A percentile compares a stretch with the other conserved stretches of the same genome.
phyloP scores from a whole-genome alignment of 495 filamentous ascomycete species.

The Trichocladium antarcticum region DNA sequence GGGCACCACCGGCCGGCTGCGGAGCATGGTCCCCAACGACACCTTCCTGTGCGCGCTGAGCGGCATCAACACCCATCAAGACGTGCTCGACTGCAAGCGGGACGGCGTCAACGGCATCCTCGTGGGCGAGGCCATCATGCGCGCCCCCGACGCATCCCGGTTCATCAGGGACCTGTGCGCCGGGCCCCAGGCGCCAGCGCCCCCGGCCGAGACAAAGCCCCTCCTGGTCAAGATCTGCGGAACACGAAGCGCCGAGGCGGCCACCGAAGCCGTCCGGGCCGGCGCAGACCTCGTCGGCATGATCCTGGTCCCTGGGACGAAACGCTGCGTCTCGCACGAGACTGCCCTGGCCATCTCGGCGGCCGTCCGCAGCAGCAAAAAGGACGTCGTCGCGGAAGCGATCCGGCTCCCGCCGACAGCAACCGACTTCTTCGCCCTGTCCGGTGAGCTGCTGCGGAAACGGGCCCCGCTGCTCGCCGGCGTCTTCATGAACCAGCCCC shows the following conservation, averaged over 20 bases:
- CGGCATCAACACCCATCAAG: conserved; percentile 82
- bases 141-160: conserved; percentile 59
- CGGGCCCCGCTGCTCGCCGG: conserved; percentile 71
- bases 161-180: conserved; percentile 79
- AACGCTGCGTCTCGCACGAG: conserved; percentile 64
- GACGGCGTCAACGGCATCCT: conserved; percentile 88
- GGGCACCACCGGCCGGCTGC: conserved; percentile 81
- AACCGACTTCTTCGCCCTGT: conserved; percentile 37
- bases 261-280: conserved; percentile 66
- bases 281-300: conserved; percentile 91
- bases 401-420: conserved; percentile 17
- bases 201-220: conserved; percentile 22
- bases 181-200: conserved; percentile 29
- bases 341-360: conserved; percentile 69
- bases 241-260: conserved; percentile 75
- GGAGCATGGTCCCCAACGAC: conserved; percentile 68
- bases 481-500: conserved; percentile 84
- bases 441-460: conserved; percentile 26
- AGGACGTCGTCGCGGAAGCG: conserved; percentile 15
- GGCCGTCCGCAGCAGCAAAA: conserved; percentile 46
- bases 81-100: conserved; percentile 76
- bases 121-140: conserved; percentile 94
- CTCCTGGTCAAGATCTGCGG: conserved; percentile 91
- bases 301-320: conserved; percentile 73
- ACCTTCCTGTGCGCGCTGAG: conserved; percentile 93